phyloP scores from a whole-genome alignment of 2,329 filamentous ascomycete genomes.

The Sclerotiophoma versabilis region DNA sequence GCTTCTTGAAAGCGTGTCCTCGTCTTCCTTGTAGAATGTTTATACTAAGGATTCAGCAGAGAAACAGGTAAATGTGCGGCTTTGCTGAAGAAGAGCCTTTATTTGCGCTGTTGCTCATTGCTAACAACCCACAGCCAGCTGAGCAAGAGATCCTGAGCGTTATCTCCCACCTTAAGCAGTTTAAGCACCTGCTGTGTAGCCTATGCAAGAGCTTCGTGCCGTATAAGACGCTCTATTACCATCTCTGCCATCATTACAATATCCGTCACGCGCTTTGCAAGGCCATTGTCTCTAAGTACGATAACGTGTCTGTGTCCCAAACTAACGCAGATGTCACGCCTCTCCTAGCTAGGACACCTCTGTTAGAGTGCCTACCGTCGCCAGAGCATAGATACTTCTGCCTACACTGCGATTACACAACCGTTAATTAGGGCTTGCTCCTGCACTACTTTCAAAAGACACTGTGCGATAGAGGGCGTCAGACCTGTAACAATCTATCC shows the following conservation, averaged over 20 bases:
- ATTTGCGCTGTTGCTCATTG: too few relatives aligned
- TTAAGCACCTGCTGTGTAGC: neutral
- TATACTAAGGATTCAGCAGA: too few relatives aligned
- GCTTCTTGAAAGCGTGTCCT: too few relatives aligned
- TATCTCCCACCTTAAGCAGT: too few relatives aligned
- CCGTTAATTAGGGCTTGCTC: neutral
- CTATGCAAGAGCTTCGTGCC: neutral
- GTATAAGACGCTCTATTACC: slow-evolving; percentile 1
- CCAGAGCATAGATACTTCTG: slow-evolving; percentile 1
- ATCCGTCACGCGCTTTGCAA: neutral
- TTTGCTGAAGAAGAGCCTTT: too few relatives aligned
- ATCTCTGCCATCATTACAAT: neutral
- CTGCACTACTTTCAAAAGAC: neutral
- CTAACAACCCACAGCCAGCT: too few relatives aligned
- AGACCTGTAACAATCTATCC: neutral
- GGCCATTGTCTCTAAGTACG: neutral
- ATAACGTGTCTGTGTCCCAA: neutral
- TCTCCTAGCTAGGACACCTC: neutral
- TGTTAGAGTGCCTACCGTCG: neutral
- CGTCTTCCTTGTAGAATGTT: too few relatives aligned
- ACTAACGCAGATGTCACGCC: neutral
- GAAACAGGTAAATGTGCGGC: too few relatives aligned
- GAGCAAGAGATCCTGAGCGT: too few relatives aligned
- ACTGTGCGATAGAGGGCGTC: neutral
- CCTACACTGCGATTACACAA: neutral